Evolutionary conservation across 164 flowering plant species (phyloP), one percentile per base, ranked within the genome.

Genomic region (Vitis labrusca): DNA sequence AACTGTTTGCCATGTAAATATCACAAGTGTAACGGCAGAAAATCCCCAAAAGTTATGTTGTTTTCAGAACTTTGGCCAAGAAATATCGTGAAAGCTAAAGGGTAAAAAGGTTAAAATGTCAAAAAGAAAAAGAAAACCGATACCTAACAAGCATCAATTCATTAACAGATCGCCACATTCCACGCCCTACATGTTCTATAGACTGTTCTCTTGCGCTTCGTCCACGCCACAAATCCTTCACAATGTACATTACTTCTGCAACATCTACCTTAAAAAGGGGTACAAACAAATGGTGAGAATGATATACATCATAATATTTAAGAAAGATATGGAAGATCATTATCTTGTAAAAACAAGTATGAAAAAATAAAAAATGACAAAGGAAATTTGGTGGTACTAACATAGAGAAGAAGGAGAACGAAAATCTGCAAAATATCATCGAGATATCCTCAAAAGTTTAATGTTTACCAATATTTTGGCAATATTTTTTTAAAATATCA

Each of bases 141-240:
- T 83, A 92, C 98, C 98, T 92, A 63, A 91, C 88, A 69, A 96
- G 97, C 87, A 93, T 91, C 58, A 96, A 81, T 66, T 93, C 93
- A 67, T 93, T 89, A n/a, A 89, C 83, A 52, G 99, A 85, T 68
- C 97, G 82, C 99, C 99, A 96, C 97, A 92, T 91, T 79, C 83
- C 96, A 56, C 99, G 93, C 23, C 98, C 99, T 15, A 86, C 89
- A 77, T 85, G 88, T 80, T 77, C 89, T 44, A 76, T 68, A 37
- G 85, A 79, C 61, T 74, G 74, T 61, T 95, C 98, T 78, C 90
- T 86, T 2, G 97, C 95, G 75, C 98, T 95, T 77, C 94, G 74
- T 49, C 98, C 94, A 79, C 74, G 97, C 98, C 98, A 95, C 79
- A 95, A 73, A 72, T 95, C 99, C 81, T 91, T 95, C 5, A 75